Conservation (phyloP, 129 eudicot genomes). For the Artemisia argyi region DNA sequence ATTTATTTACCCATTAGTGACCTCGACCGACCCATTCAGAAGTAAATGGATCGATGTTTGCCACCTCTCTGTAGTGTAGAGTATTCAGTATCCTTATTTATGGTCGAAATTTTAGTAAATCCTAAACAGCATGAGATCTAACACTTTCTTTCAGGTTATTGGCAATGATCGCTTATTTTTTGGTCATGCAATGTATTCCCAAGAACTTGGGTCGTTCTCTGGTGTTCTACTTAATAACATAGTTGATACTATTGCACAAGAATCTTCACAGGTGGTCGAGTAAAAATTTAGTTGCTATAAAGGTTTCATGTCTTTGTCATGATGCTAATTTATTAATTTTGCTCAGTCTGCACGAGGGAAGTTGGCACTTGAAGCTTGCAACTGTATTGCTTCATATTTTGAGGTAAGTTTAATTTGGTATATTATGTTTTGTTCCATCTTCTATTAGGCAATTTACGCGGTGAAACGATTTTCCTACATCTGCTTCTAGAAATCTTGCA, state of each 20-base stretch:
- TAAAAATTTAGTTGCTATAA: neutral
- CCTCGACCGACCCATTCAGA: too few relatives aligned
- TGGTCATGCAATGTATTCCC: constrained; percentile 41
- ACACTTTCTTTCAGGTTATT: constrained; percentile 44
- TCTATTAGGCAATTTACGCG: neutral
- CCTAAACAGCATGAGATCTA: too few relatives aligned
- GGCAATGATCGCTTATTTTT: constrained; percentile 50
- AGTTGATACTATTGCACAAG: constrained; percentile 45
- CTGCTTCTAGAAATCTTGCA: too few relatives aligned
- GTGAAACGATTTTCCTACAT: neutral
- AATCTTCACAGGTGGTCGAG: constrained; percentile 54
- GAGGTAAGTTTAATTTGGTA: constrained; percentile 38
- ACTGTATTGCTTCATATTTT: constrained; percentile 55
- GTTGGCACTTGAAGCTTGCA: constrained; percentile 82
- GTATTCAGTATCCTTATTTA: too few relatives aligned
- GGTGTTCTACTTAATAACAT: constrained; percentile 41
- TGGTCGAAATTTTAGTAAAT: too few relatives aligned
- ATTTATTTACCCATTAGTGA: too few relatives aligned
- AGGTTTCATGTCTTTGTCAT: neutral
- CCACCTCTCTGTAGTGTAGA: too few relatives aligned
- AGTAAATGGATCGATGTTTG: too few relatives aligned
- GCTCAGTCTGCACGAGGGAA: constrained; percentile 71
- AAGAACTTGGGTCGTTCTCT: constrained; percentile 54
- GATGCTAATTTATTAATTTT: constrained; percentile 20
- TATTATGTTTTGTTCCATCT: neutral